Conservation (phyloP, 1,284 basidiomycete genomes). For the Ceratobasidium sp. region DNA sequence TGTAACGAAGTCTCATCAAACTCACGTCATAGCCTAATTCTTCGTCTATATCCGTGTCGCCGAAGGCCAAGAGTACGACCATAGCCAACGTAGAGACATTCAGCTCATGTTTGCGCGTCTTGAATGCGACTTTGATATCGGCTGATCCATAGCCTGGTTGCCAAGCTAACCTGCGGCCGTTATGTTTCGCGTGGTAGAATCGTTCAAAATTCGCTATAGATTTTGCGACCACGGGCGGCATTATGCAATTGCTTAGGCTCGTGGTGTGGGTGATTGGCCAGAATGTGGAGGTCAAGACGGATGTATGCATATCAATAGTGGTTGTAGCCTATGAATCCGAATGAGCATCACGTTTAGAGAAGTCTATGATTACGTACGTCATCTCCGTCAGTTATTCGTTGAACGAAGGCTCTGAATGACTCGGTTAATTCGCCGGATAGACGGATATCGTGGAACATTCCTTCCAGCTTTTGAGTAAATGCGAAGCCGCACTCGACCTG, state of each 20-base stretch:
- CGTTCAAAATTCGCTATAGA: slow-evolving; percentile 84
- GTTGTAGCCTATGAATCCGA: slow-evolving; percentile 63
- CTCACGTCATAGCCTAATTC: slow-evolving; percentile 79
- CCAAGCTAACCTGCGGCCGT: slow-evolving; percentile 92
- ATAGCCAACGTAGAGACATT: slow-evolving; percentile 94
- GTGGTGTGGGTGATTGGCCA: slow-evolving; percentile 80
- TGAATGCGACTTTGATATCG: slow-evolving; percentile 90
- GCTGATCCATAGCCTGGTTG: slow-evolving; percentile 93
- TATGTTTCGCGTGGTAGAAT: slow-evolving; percentile 91
- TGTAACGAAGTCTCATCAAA: slow-evolving; percentile 17
- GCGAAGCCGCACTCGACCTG: slow-evolving; percentile 91
- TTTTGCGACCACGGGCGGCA: slow-evolving; percentile 75
- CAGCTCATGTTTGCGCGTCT: slow-evolving; percentile 84
- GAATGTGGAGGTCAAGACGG: slow-evolving; percentile 92
- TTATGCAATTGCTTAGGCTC: slow-evolving; percentile 59
- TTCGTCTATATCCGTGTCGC: slow-evolving; percentile 76
- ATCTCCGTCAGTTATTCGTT: slow-evolving; percentile 69
- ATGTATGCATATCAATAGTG: slow-evolving; percentile 79
- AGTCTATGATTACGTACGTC: no score
- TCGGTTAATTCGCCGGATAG: slow-evolving; percentile 85
- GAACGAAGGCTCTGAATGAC: slow-evolving; percentile 66
- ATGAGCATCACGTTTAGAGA: no score
- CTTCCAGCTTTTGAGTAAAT: slow-evolving; percentile 98
- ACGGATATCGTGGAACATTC: slow-evolving; percentile 99
- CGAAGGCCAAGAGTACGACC: slow-evolving; percentile 90